Evolutionary conservation across 1,139 yeast species (phyloP), one percentile per base, ranked within the genome.

Genomic region (Pichia sp.): DNA sequence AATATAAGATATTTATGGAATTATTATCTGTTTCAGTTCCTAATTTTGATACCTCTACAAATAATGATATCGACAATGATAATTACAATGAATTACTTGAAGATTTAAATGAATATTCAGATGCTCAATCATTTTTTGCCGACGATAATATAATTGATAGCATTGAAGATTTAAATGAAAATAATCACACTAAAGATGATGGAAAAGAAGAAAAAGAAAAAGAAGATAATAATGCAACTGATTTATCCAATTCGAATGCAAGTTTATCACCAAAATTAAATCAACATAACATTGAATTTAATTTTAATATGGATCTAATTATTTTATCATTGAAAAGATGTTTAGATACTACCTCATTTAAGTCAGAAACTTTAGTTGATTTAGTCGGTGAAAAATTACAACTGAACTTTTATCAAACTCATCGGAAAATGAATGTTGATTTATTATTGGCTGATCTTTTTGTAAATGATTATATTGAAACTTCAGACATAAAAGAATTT

Each of bases 1-100:
- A 94, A 58, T 94, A 94, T 65, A 86, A 87, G 60, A 78, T 90
- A 1, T 69, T 92, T 57, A 82, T 92, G 90, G 78, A 81, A 47
- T 69, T 92, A 39, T 40, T 47, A n/a, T 85, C 84, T 48, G 74
- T 70, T 24, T 78, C 85, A 28, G 71, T 90, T 20, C 97, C 97
- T 1, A 68, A 74, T 80, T 48, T 76, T 70, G 31, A 40, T 6
- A 47, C 39, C 3, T 11, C 24, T 10, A n/a, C n/a, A n/a, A 41
- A 49, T 11, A 35, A 29, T 27, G 30, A 29, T 37, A n/a, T 26
- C 29, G 35, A 41, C 7, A 12, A 22, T n/a, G 31, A 37, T 20
- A 40, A 31, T 26, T n/a, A n/a, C n/a, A n/a, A n/a, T n/a, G n/a
- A n/a, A n/a, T n/a, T n/a, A n/a, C n/a, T n/a, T n/a, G n/a, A n/a